Percentiles rank a stretch among this genome's conserved stretches.
These are phyloP conservation scores for Diplodia seriata DNA, from an alignment of 2,329 filamentous ascomycete species.

Conservation along the genomic window DNA sequence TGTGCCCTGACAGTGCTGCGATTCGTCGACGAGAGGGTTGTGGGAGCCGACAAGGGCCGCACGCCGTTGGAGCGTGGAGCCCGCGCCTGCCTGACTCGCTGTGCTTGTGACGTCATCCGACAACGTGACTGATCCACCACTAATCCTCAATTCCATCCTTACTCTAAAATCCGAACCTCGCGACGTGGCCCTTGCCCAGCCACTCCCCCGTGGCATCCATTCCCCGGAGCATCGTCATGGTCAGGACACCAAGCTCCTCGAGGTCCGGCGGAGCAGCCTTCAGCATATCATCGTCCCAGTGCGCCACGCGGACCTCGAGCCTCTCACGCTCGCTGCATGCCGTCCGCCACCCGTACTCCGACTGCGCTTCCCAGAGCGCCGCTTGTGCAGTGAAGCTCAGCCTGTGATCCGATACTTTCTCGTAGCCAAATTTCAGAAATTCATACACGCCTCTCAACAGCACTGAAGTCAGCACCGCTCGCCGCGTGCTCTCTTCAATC, in stretches of 20 bases:
- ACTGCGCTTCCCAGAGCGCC: conserved; percentile 35
- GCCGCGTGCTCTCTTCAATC: conserved; percentile 42
- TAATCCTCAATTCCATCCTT: not conserved
- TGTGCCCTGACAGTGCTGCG: not conserved
- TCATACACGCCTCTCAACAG: conserved; percentile 43
- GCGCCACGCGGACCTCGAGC: conserved; percentile 28
- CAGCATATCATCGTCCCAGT: conserved; percentile 33
- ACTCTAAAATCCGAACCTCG: conserved; percentile 9
- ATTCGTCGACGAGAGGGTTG: conserved; percentile 6
- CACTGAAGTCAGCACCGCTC: conserved; percentile 43
- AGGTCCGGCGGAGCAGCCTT: conserved; percentile 33
- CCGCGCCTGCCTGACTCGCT: not conserved
- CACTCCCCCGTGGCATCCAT: conserved; percentile 30
- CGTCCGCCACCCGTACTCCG: conserved; percentile 32
- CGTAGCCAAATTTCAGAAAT: conserved; percentile 35
- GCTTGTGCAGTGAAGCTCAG: conserved; percentile 34
- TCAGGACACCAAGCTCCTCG: conserved; percentile 36
- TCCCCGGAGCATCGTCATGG: conserved; percentile 36
- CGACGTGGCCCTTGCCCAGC: conserved; percentile 26
- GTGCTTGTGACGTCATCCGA: not conserved
- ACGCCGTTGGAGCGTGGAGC: not conserved
- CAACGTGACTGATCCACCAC: not conserved
- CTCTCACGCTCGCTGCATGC: conserved; percentile 30
- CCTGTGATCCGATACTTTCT: conserved; percentile 13
- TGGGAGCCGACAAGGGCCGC: not conserved